These are phyloP conservation scores for Diaporthe batatas DNA, from an alignment of 2,329 filamentous ascomycete genomes.

Conservation along the genomic window DNA sequence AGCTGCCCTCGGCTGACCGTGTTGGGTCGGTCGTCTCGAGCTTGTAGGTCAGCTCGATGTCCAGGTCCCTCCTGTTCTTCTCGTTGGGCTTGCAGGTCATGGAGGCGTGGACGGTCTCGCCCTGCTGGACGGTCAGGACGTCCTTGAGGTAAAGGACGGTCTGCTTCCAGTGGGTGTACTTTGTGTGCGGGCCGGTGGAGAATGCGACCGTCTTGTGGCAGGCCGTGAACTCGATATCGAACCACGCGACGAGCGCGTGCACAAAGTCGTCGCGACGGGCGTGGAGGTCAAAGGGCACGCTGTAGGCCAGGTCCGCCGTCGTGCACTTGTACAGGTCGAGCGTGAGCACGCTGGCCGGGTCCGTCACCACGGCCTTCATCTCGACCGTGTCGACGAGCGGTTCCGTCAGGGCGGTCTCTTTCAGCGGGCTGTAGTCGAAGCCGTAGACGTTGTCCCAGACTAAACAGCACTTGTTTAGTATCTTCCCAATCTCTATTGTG, in stretches of 20 bases:
- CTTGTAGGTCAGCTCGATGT: conserved; percentile 88
- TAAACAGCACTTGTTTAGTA: conserved; percentile 53
- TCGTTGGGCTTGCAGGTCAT: conserved; percentile 89
- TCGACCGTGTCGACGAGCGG: conserved; percentile 98
- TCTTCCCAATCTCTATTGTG: conserved; percentile 13
- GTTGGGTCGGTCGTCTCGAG: conserved; percentile 81
- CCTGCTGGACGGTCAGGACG: conserved; percentile 89
- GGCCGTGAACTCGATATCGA: conserved; percentile 97
- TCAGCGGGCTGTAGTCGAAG: conserved; percentile 95
- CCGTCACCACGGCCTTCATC: conserved; percentile 95
- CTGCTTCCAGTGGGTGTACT: conserved; percentile 99
- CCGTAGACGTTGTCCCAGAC: conserved; percentile 99
- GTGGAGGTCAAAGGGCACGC: conserved; percentile 79
- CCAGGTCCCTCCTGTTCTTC: conserved; percentile 94
- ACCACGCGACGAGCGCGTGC: conserved; percentile 97
- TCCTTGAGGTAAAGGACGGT: conserved; percentile 98
- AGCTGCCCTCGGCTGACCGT: conserved; percentile 76
- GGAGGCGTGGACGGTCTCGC: conserved; percentile 81
- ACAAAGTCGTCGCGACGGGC: conserved; percentile 92
- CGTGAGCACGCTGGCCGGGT: conserved; percentile 85
- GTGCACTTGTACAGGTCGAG: conserved; percentile 95
- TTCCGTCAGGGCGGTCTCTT: conserved; percentile 92
- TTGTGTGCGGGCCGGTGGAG: conserved; percentile 96
- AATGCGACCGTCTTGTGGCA: conserved; percentile 99
- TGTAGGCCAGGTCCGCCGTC: conserved; percentile 86